Base-by-base conservation (phyloP, 169 alveolate genomes). In the Eimeria mitis region DNA sequence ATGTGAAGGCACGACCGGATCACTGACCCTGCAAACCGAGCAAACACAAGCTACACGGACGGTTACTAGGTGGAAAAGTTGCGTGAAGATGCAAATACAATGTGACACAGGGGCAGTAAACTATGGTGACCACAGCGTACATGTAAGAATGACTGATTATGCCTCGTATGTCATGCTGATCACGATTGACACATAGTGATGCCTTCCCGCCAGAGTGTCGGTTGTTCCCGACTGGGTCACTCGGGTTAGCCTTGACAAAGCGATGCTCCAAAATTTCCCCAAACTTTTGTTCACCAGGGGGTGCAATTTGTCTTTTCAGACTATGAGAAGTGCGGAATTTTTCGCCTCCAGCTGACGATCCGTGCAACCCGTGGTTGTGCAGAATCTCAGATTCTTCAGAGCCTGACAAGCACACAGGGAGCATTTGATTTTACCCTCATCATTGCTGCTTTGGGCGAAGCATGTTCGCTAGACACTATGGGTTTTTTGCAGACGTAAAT, bases 81-180 rank as follows among this genome's bases (percentile, higher is more conserved):
- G 54, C 54, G 31, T 37, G 31, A 14, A 4, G 44, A 37, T 9
- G 44, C 13, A 25, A 28, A 42, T 47, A 56, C 63, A 47, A 34
- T 49, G 28, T 44, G 25, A n/a, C 11, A 25, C 63, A 2, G 47
- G 42, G 65, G 65, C 8, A 21, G 19, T 8, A 34, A 28, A 31
- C 16, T 31, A 52, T 31, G 31, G 40, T 16, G 68, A 31, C 42
- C 63, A 49, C 7, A 7, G 63, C 92, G 76, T 61, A 85, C 92
- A 85, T 16, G 52, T 85, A 85, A 16, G 92, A 85, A 63, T 85
- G 92, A 16, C 71, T 68, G 28, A 85, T 85, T 28, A 85, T 85
- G 63, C 79, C 63, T 61, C 63, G 92, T 37, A 85, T 85, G 81
- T 63, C 92, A 37, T 85, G 92, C 79, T 56, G 79, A 47, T 61